phyloP scores from a whole-genome alignment of 2,329 filamentous ascomycete species.

The Cytospora chrysosperma region DNA sequence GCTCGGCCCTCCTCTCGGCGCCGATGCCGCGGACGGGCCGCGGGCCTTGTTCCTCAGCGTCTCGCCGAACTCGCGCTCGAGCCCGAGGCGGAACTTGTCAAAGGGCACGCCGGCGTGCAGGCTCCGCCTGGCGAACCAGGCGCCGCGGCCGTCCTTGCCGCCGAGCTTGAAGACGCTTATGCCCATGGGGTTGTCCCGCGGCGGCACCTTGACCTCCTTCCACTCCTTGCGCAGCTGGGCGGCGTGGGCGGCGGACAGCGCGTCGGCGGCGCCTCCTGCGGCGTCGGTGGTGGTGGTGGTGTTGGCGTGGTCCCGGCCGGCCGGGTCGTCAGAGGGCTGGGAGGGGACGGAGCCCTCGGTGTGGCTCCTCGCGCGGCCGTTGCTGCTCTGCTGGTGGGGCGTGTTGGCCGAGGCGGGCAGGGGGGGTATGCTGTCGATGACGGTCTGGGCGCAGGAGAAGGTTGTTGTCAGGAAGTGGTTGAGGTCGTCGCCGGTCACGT shows the following conservation, averaged over 20 bases:
- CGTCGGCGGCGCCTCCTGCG: constrained; percentile 23
- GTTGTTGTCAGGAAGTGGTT: constrained; percentile 55
- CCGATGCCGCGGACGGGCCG: constrained; percentile 80
- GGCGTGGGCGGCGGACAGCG: constrained; percentile 43
- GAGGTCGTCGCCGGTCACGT: constrained; percentile 45
- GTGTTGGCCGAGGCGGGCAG: constrained; percentile 47
- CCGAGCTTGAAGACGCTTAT: constrained; percentile 78
- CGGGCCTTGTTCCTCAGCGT: constrained; percentile 62
- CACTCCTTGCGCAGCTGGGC: constrained; percentile 73
- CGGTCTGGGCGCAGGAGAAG: constrained; percentile 66
- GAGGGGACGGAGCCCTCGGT: constrained; percentile 52
- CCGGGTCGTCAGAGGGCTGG: constrained; percentile 45
- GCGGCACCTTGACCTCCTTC: constrained; percentile 76
- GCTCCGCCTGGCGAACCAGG: constrained; percentile 87
- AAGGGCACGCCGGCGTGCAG: constrained; percentile 78
- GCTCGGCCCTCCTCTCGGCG: constrained; percentile 72
- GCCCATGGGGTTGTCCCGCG: constrained; percentile 71
- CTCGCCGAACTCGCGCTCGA: constrained; percentile 77
- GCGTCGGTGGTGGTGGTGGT: neutral
- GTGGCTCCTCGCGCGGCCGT: constrained; percentile 48
- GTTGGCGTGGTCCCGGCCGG: constrained; percentile 39
- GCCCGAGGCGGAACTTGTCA: constrained; percentile 71
- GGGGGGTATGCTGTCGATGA: constrained; percentile 72
- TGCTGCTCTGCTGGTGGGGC: constrained; percentile 44
- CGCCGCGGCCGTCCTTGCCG: constrained; percentile 76